These are phyloP conservation scores for Fusarium anthophilum DNA, from an alignment of 2,329 filamentous ascomycete genomes.

Conservation along the genomic window DNA sequence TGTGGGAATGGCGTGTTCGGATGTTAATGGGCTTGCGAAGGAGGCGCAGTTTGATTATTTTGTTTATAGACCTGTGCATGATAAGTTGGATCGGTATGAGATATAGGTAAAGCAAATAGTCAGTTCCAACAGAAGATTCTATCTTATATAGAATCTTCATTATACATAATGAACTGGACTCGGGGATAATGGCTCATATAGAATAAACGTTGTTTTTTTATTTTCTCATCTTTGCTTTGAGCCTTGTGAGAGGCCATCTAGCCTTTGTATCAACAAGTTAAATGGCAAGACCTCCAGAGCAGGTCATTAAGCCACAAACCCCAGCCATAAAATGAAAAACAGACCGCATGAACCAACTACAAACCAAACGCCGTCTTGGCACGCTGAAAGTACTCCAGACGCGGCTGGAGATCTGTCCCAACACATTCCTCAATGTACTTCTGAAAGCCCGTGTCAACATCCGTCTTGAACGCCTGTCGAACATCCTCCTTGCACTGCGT, in stretches of 20 bases:
- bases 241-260: fast-evolving
- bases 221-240: not conserved
- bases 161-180: not conserved
- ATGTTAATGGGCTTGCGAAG: slow-evolving; percentile 61
- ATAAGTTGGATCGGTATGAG: slow-evolving; percentile 58
- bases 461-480: slow-evolving; percentile 45
- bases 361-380: slow-evolving; percentile 61
- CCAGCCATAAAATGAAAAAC: not conserved
- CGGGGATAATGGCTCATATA: too few species aligned
- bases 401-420: slow-evolving; percentile 45
- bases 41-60: slow-evolving; percentile 63
- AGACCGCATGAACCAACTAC: not conserved
- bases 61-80: slow-evolving; percentile 58
- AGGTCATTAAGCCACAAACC: not conserved
- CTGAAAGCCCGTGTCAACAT: slow-evolving; percentile 54
- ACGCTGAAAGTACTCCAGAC: slow-evolving; percentile 53
- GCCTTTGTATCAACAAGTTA: fast-evolving
- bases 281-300: not conserved
- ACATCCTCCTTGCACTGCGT: slow-evolving; percentile 54
- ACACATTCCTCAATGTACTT: slow-evolving; percentile 60
- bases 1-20: slow-evolving; percentile 65
- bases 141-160: fast-evolving
- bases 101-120: not conserved
- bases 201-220: not conserved
- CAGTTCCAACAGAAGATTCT: not conserved